A percentile compares a stretch with the other conserved stretches of the same genome.
phyloP scores from a whole-genome alignment of 495 filamentous ascomycete genomes.

The Penicillium lagena region DNA sequence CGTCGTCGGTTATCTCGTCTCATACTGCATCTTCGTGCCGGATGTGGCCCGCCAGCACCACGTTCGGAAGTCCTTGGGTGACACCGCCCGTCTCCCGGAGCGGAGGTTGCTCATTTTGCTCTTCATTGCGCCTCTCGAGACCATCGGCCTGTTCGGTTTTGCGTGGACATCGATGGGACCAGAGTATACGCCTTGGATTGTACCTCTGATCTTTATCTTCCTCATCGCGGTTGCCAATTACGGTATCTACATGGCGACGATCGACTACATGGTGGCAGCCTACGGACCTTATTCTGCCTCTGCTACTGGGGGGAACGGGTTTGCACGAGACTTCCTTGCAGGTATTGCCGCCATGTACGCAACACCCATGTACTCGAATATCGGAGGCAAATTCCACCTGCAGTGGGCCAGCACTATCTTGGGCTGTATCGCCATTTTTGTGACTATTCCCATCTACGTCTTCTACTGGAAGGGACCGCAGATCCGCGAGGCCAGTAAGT shows the following conservation, averaged over 20 bases:
- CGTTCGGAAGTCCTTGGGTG: slow-evolving; percentile 37
- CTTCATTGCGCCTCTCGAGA: slow-evolving; percentile 56
- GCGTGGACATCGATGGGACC: slow-evolving; percentile 60
- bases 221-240: slow-evolving; percentile 68
- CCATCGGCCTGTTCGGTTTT: slow-evolving; percentile 65
- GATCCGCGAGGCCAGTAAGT: slow-evolving; percentile 39
- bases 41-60: slow-evolving; percentile 49
- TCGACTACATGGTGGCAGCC: slow-evolving; percentile 79
- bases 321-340: slow-evolving; percentile 41
- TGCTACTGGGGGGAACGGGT: slow-evolving; percentile 66
- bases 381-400: slow-evolving; percentile 23
- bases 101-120: slow-evolving; percentile 51
- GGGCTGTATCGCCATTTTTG: slow-evolving; percentile 32
- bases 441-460: slow-evolving; percentile 41
- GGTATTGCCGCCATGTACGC: slow-evolving; percentile 42
- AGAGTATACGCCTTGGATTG: slow-evolving; percentile 53
- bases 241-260: slow-evolving; percentile 72
- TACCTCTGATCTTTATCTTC: slow-evolving; percentile 49
- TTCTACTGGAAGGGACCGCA: slow-evolving; percentile 45
- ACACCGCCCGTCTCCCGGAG: slow-evolving; percentile 48
- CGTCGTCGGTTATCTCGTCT: slow-evolving; percentile 58
- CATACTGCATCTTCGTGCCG: slow-evolving; percentile 58
- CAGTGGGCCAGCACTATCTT: slow-evolving; percentile 41
- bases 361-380: slow-evolving; percentile 32
- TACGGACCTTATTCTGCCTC: slow-evolving; percentile 76